Conservation (phyloP, 768 basidiomycete genomes). For the Calocybe indica region DNA sequence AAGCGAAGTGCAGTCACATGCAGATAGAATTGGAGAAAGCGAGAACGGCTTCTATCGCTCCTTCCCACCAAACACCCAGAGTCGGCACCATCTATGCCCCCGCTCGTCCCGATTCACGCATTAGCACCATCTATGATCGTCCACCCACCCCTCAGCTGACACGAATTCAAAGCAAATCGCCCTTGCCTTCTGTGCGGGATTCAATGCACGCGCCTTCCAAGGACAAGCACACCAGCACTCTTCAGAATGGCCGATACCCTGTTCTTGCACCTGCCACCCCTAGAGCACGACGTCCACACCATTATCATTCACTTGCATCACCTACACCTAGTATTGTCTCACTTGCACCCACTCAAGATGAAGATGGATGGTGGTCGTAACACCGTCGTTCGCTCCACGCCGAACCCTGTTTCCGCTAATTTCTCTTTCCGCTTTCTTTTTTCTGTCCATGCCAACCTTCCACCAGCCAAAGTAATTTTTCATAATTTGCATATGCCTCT, state of each 20-base stretch:
- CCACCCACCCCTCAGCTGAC: constrained; percentile 45
- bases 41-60: constrained; percentile 23
- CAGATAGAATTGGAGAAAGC: constrained; percentile 55
- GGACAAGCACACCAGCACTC: no score
- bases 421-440: constrained; percentile 4
- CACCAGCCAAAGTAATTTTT: constrained; percentile 1
- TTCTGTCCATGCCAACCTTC: constrained; percentile 1
- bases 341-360: constrained; percentile 58
- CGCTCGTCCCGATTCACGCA: constrained; percentile 69
- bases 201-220: constrained; percentile 51
- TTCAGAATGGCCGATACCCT: constrained; percentile 19
- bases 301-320: constrained; percentile 42
- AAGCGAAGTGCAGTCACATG: constrained; percentile 50
- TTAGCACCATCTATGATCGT: constrained; percentile 57
- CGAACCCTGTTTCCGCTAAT: neutral
- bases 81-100: constrained; percentile 41
- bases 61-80: constrained; percentile 31
- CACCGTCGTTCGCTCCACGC: neutral
- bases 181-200: constrained; percentile 60
- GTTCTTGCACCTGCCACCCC: constrained; percentile 27
- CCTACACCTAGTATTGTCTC: constrained; percentile 78
- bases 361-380: constrained; percentile 79
- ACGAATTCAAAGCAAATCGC: constrained; percentile 42
- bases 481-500: neutral
- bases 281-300: constrained; percentile 21